Evolutionary conservation across 345 rosid species (phyloP).

Genomic region (Pugionium dolabratum): DNA sequence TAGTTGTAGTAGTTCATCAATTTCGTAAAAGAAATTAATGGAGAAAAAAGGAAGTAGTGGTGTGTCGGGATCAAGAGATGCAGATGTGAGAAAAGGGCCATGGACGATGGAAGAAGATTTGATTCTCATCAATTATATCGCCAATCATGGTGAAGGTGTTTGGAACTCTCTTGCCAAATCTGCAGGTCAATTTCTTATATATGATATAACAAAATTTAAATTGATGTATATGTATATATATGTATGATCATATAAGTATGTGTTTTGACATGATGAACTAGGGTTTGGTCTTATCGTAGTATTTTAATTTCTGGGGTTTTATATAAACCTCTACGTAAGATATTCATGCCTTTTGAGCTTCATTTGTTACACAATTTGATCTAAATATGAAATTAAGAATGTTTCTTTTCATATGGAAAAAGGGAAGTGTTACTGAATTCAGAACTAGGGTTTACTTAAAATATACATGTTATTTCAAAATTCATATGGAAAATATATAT

Average conservation of each 20-base stretch:
- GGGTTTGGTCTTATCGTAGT: not conserved
- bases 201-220: no score
- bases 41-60: conserved; percentile 32
- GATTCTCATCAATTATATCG: conserved; percentile 81
- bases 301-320: not conserved
- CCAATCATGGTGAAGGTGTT: conserved; percentile 89
- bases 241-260: not conserved
- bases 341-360: no score
- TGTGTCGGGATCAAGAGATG: conserved; percentile 68
- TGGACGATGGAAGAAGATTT: conserved; percentile 98
- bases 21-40: conserved; percentile 14
- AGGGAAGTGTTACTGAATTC: no score
- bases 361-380: no score
- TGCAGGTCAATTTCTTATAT: conserved; percentile 53
- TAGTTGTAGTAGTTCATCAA: not conserved
- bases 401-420: no score
- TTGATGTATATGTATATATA: no score
- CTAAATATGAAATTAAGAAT: no score
- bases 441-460: no score
- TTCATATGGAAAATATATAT: no score
- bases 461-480: no score
- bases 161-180: conserved; percentile 97
- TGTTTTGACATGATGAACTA: no score
- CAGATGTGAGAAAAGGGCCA: conserved; percentile 94
- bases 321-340: no score